phyloP scores from a whole-genome alignment of 305 asterid species.

The Rubia tinctorum region DNA sequence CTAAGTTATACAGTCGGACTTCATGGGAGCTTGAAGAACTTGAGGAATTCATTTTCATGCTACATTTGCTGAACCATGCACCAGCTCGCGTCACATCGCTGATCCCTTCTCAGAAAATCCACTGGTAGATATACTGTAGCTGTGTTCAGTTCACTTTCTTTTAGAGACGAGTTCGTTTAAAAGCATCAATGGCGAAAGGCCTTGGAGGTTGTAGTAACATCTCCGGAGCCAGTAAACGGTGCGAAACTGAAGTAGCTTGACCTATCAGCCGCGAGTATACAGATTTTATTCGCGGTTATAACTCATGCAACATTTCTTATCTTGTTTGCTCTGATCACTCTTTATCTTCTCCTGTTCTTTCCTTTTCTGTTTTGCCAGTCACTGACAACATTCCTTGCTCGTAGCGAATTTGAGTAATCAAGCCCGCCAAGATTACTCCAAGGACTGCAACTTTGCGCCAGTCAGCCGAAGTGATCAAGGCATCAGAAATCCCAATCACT shows the following conservation, averaged over 20 bases:
- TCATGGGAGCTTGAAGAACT: background rate
- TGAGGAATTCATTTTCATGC: background rate
- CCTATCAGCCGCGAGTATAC: conserved; percentile 63
- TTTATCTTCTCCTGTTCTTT: conserved; percentile 36
- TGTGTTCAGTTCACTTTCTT: conserved; percentile 8
- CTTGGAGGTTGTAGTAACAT: conserved; percentile 52
- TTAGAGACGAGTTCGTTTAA: conserved; percentile 15
- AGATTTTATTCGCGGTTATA: conserved; percentile 67
- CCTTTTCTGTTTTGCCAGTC: conserved; percentile 33
- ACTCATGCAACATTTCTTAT: conserved; percentile 49
- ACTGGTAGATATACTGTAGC: background rate
- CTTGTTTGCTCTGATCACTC: conserved; percentile 18
- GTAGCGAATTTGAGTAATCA: conserved; percentile 66
- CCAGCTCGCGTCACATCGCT: background rate
- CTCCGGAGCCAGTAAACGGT: conserved; percentile 44
- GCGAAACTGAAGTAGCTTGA: conserved; percentile 72
- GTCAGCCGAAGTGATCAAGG: conserved; percentile 46
- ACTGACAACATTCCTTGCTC: conserved; percentile 65
- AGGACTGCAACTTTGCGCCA: conserved; percentile 68
- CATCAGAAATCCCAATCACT: conserved; percentile 54
- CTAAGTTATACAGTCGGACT: background rate
- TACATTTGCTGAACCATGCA: background rate
- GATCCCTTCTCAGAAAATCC: background rate
- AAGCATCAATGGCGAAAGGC: conserved; percentile 44
- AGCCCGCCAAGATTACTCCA: conserved; percentile 73